Evolutionary conservation across 2,329 filamentous ascomycete species (phyloP).

Genomic region (Fusarium piperis): DNA sequence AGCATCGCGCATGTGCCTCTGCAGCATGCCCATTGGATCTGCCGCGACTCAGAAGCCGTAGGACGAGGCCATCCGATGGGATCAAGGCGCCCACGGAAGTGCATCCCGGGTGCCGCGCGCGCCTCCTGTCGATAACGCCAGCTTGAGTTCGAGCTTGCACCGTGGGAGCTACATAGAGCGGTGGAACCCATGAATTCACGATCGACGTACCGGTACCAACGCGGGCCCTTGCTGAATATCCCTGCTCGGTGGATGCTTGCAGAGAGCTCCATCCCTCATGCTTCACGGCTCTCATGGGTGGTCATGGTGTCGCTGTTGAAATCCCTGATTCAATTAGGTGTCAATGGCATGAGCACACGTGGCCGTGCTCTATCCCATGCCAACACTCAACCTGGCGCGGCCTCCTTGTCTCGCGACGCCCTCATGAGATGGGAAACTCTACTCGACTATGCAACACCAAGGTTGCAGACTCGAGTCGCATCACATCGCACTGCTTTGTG

Average conservation of each 20-base stretch:
- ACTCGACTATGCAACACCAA: neutral
- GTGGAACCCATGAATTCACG: slow-evolving; percentile 33
- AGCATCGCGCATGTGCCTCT: slow-evolving; percentile 25
- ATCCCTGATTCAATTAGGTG: slow-evolving; percentile 2
- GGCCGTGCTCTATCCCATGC: slow-evolving; percentile 3
- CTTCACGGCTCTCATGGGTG: slow-evolving; percentile 9
- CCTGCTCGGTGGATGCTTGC: slow-evolving; percentile 1
- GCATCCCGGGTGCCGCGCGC: slow-evolving; percentile 27
- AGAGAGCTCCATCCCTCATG: slow-evolving; percentile 13
- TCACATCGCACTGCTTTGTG: neutral
- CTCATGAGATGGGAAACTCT: neutral
- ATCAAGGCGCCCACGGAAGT: slow-evolving; percentile 8
- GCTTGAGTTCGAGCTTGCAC: slow-evolving; percentile 5
- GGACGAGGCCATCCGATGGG: slow-evolving; percentile 17
- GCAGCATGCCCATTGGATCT: slow-evolving; percentile 27
- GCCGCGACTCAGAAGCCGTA: slow-evolving; percentile 6
- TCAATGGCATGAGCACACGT: slow-evolving; percentile 20
- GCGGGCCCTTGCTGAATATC: slow-evolving; percentile 3
- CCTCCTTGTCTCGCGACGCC: neutral
- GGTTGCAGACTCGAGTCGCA: neutral
- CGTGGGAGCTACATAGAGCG: slow-evolving; percentile 18
- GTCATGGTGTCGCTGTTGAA: neutral
- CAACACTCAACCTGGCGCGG: neutral
- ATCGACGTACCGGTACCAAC: slow-evolving; percentile 18
- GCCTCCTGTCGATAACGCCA: slow-evolving; percentile 6